Percentiles rank a stretch among this genome's conserved stretches.
Evolutionary conservation across 441 rosid species (phyloP).

Genomic region (Eruca vesicaria): DNA sequence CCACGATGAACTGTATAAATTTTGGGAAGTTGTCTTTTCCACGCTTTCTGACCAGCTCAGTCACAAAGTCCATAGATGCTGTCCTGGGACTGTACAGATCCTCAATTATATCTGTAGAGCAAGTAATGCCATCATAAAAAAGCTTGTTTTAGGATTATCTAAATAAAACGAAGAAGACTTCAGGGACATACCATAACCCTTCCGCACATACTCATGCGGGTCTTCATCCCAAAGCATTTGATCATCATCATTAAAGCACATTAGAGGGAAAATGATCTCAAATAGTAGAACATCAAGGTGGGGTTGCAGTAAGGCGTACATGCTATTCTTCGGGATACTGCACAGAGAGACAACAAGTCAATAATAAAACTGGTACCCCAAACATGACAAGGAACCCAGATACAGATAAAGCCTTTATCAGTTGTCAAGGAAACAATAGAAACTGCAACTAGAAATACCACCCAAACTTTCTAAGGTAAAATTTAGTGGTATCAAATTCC

Average conservation of each 20-base stretch:
- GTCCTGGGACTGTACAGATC: constrained; percentile 90
- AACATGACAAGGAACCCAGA: constrained; percentile 7
- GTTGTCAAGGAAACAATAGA: constrained; percentile 1
- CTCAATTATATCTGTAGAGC: constrained; percentile 72
- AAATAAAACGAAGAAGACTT: constrained; percentile 14
- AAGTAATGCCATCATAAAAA: constrained; percentile 11
- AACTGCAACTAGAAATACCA: constrained; percentile 9
- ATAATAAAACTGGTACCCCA: constrained; percentile 5
- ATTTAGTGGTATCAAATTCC: neutral
- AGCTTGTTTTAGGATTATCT: constrained; percentile 3
- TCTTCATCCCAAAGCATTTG: constrained; percentile 99
- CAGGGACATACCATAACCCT: constrained; percentile 87
- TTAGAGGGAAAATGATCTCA: constrained; percentile 91
- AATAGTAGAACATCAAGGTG: constrained; percentile 84
- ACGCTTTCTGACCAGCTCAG: constrained; percentile 87
- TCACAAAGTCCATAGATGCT: constrained; percentile 87
- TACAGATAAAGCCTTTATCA: neutral
- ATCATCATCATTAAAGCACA: constrained; percentile 98
- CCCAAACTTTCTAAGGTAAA: neutral
- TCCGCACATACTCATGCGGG: constrained; percentile 98
- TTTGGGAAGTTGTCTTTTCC: constrained; percentile 72
- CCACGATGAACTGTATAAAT: constrained; percentile 69
- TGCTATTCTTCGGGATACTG: constrained; percentile 84
- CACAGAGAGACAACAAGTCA: constrained; percentile 31
- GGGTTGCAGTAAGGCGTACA: constrained; percentile 86